phyloP scores from a whole-genome alignment of 2,329 filamentous ascomycete species.

The Emergomyces pasteurianus region DNA sequence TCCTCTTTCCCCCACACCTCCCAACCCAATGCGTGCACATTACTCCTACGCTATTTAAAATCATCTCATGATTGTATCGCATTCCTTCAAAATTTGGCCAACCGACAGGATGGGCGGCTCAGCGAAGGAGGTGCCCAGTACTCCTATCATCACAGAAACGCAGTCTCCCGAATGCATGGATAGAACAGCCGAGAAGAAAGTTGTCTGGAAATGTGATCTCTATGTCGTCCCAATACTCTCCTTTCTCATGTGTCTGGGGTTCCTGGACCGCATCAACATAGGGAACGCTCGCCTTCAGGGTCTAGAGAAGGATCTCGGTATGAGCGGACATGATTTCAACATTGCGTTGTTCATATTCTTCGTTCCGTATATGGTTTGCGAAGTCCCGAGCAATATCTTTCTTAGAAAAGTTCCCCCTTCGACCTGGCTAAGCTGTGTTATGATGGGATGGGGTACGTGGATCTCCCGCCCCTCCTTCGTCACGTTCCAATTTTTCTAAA shows the following conservation, averaged over 20 bases:
- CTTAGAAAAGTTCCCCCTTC: conserved; percentile 33
- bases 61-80: not conserved
- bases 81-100: not conserved
- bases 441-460: conserved; percentile 29
- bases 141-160: conserved; percentile 12
- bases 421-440: conserved; percentile 31
- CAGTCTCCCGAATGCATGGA: conserved; percentile 10
- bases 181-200: conserved; percentile 28
- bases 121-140: conserved; percentile 1
- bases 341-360: conserved; percentile 35
- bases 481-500: not conserved
- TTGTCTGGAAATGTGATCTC: conserved; percentile 34
- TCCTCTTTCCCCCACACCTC: too few species aligned
- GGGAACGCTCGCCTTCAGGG: conserved; percentile 37
- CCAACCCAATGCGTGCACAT: not conserved
- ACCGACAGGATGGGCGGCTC: not conserved
- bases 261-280: conserved; percentile 38
- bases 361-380: conserved; percentile 34
- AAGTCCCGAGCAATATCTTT: conserved; percentile 38
- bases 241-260: conserved; percentile 34
- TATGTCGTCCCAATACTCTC: conserved; percentile 38
- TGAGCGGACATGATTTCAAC: conserved; percentile 34
- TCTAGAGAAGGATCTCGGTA: conserved; percentile 31
- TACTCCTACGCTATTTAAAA: not conserved
- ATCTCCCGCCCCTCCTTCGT: not conserved